Base-by-base conservation (phyloP, 495 filamentous ascomycete species). In the Extremus antarcticus region DNA sequence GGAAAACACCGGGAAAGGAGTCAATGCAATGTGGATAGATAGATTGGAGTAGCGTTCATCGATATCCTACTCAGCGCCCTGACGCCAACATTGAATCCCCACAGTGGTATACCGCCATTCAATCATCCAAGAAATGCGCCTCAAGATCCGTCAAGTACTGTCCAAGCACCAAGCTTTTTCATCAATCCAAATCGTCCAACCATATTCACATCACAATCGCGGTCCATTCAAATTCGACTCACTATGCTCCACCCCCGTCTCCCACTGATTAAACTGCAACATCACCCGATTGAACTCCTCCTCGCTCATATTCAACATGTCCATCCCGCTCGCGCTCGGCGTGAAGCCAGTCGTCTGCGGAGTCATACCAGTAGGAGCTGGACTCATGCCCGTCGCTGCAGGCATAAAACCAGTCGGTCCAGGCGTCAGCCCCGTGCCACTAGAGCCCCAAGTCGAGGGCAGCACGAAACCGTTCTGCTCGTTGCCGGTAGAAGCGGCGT, bases 221-320 rank as follows among this genome's bases (percentile, higher is more conserved):
- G 7, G 29, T 13, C 17, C 35, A 10, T 52, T 3, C 50, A 24
- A 25, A 4, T 7, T 22, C 45, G 8, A 3, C 38, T 16, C 35
- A 53, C 25, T 19, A 29, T 45, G 32, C 19, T 46, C 41, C 20
- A 53, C 17, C 24, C 51, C 51, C n/a, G 51, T 21, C 25, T 55
- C 57, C 45, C 53, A 47, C 29, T 4, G 7, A n/a, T n/a, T n/a
- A 20, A 41, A 21, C 3, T 45, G 13, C 48, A 57, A 47, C 22
- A 60, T 56, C 53, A 60, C 40, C 20, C 47, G 23, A 43, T 56
- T 56, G 46, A 22, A 55, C 17, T 50, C 57, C n/a, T 8, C 51
- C 13, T 54, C 51, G 3, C 22, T 32, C 57, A 59, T 43, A 47
- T 38, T 38, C 51, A 48, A 50, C 50, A 53, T 40, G 13, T 53